phyloP scores from a whole-genome alignment of 768 basidiomycete species.

The Xanthoconium purpureum region DNA sequence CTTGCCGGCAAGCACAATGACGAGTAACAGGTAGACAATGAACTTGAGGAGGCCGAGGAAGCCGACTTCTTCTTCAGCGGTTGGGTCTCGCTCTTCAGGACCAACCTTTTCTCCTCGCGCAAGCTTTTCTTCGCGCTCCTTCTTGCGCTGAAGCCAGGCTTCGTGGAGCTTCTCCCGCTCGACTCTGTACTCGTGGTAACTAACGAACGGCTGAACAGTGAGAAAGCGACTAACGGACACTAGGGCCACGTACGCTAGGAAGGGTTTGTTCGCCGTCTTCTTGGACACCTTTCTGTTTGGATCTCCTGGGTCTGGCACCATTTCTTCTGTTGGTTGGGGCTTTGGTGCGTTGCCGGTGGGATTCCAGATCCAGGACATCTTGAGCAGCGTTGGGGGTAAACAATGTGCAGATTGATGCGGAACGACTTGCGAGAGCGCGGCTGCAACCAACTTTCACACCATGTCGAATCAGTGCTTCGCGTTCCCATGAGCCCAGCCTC shows the following conservation, averaged over 20 bases:
- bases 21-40: constrained; percentile 51
- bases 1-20: constrained; percentile 63
- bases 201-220: constrained; percentile 27
- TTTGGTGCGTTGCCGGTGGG: constrained; percentile 37
- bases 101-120: constrained; percentile 72
- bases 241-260: constrained; percentile 61
- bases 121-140: constrained; percentile 68
- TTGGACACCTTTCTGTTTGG: constrained; percentile 70
- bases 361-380: constrained; percentile 69
- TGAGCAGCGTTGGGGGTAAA: not conserved
- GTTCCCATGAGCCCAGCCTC: too few relatives aligned
- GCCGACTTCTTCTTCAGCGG: constrained; percentile 63
- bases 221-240: not conserved
- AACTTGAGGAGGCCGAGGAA: constrained; percentile 67
- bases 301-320: constrained; percentile 61
- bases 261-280: constrained; percentile 83
- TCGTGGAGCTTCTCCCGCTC: constrained; percentile 58
- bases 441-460: not conserved
- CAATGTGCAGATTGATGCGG: not conserved
- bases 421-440: not conserved
- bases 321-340: constrained; percentile 42
- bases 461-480: not conserved
- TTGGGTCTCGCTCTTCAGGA: constrained; percentile 72
- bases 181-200: constrained; percentile 65
- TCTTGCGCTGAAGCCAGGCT: constrained; percentile 67